Percentiles rank a stretch among this genome's conserved stretches.
phyloP scores from a whole-genome alignment of 805 yeast species.

The Komagataella pastoris region DNA sequence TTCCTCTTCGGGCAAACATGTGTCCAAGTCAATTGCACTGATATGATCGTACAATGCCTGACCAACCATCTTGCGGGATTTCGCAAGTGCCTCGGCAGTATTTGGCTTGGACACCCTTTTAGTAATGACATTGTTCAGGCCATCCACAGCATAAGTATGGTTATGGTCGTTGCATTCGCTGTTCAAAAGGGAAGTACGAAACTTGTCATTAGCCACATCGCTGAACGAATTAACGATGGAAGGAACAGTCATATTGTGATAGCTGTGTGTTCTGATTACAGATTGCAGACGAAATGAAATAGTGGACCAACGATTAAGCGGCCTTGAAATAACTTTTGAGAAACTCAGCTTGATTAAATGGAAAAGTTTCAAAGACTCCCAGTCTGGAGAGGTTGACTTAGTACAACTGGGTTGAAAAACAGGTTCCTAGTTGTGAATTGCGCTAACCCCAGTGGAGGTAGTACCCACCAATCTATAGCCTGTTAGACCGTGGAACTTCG shows the following conservation, averaged over 20 bases:
- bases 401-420: neutral
- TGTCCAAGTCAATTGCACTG: slow-evolving; percentile 33
- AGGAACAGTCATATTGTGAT: neutral
- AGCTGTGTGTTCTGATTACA: neutral
- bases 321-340: neutral
- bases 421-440: neutral
- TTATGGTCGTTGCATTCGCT: neutral
- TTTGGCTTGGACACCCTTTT: neutral
- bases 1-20: slow-evolving; percentile 65
- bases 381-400: neutral
- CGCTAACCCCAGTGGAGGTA: neutral
- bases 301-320: neutral
- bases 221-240: neutral
- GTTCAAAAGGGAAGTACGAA: neutral
- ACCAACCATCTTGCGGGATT: slow-evolving; percentile 20
- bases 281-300: neutral
- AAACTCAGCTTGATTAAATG: neutral
- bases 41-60: slow-evolving; percentile 27
- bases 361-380: neutral
- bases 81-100: neutral
- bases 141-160: neutral
- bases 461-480: neutral
- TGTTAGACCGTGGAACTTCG: neutral
- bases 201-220: neutral
- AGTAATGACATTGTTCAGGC: neutral